phyloP scores from a whole-genome alignment of 176 grass and related monocot species.

The Areca catechu region DNA sequence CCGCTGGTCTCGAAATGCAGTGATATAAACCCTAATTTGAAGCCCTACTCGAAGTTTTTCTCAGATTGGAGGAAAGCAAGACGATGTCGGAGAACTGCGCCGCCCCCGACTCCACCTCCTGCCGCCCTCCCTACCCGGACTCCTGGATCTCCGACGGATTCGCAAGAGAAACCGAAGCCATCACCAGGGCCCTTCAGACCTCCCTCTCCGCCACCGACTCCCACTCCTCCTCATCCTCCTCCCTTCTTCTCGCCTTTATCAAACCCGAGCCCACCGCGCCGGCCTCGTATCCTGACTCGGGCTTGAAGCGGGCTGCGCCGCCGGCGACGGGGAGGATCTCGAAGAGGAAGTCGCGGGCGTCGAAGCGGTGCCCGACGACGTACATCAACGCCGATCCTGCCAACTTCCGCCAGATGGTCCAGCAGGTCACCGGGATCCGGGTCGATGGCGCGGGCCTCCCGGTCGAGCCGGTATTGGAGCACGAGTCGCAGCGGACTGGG shows the following conservation, averaged over 20 bases:
- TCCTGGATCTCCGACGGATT: not conserved
- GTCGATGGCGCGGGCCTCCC: not conserved
- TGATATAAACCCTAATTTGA: too few species aligned
- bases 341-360: conserved; percentile 55
- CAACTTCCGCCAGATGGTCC: conserved; percentile 86
- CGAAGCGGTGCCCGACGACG: conserved; percentile 50
- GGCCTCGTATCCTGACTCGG: not conserved
- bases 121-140: too few species aligned
- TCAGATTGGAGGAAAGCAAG: too few species aligned
- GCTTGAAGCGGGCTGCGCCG: not conserved
- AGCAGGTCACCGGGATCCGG: conserved; percentile 55
- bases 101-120: too few species aligned
- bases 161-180: not conserved
- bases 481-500: not conserved
- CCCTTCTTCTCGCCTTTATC: not conserved
- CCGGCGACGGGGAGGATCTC: conserved; percentile 4
- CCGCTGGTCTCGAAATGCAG: too few species aligned
- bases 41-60: too few species aligned
- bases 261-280: conserved; percentile 11
- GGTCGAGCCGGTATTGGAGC: not conserved
- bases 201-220: not conserved
- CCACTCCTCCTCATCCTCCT: not conserved
- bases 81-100: too few species aligned
- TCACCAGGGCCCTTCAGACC: not conserved
- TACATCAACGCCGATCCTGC: conserved; percentile 78